Percentiles rank a stretch among this genome's conserved stretches.
phyloP scores from a whole-genome alignment of 805 yeast species.

The Ogataea kodamae region DNA sequence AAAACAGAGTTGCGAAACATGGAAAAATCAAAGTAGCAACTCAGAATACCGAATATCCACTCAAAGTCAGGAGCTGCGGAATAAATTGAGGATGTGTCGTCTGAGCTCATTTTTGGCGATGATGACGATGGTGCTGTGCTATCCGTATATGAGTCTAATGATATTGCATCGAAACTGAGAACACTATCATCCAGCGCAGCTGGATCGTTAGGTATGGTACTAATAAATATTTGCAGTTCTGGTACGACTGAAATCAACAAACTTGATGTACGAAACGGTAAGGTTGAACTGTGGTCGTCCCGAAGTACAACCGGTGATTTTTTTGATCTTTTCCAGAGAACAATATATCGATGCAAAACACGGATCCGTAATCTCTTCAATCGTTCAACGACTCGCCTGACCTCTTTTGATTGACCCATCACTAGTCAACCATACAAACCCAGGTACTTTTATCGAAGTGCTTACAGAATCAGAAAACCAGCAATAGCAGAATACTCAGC shows the following conservation, averaged over 20 bases:
- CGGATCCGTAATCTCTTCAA: neutral
- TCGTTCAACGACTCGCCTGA: conserved; percentile 1
- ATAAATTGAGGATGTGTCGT: conserved; percentile 3
- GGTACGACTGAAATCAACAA: neutral
- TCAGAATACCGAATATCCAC: conserved; percentile 6
- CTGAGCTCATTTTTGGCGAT: no score
- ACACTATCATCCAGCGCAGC: neutral
- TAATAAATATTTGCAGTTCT: neutral
- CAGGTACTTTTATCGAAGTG: neutral
- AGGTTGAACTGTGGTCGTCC: conserved; percentile 1
- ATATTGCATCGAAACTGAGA: conserved; percentile 2
- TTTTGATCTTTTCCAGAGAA: conserved; percentile 3
- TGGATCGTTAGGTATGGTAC: neutral
- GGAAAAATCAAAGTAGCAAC: conserved; percentile 2
- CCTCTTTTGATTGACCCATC: conserved; percentile 1
- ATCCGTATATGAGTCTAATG: neutral
- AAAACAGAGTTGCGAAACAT: neutral
- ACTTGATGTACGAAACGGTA: no score
- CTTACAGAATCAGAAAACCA: conserved; percentile 4
- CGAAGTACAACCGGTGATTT: no score
- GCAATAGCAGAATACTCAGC: conserved; percentile 18
- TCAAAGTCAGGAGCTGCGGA: conserved; percentile 2
- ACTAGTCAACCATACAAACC: no score
- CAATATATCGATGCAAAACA: conserved; percentile 1
- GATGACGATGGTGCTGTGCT: no score